Percentiles rank a stretch among this genome's conserved stretches.
Evolutionary conservation across 2,329 filamentous ascomycete species (phyloP).

Genomic region (Whalleya microplaca): DNA sequence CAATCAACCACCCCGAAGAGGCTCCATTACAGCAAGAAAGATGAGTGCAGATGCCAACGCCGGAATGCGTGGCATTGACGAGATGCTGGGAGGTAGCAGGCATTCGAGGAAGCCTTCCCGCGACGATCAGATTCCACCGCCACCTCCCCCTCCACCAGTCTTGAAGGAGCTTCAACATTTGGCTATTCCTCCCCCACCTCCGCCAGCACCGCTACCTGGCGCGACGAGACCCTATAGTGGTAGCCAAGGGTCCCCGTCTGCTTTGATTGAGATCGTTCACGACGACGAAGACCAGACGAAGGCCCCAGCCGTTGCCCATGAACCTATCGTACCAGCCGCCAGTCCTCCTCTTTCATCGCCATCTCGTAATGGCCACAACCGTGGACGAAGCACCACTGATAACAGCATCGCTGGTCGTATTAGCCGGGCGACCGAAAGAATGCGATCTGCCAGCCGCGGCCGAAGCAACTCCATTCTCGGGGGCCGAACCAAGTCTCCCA

Average conservation of each 20-base stretch:
- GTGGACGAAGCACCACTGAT: constrained; percentile 60
- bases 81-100: constrained; percentile 43
- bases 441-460: constrained; percentile 62
- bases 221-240: constrained; percentile 45
- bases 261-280: constrained; percentile 65
- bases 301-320: constrained; percentile 40
- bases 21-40: constrained; percentile 41
- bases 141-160: constrained; percentile 55
- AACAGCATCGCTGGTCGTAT: constrained; percentile 57
- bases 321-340: constrained; percentile 49
- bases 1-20: constrained; percentile 30
- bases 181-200: constrained; percentile 63
- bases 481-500: constrained; percentile 44
- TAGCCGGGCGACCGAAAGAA: constrained; percentile 61
- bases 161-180: constrained; percentile 67
- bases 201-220: constrained; percentile 59
- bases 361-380: constrained; percentile 51
- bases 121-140: constrained; percentile 54
- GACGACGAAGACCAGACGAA: constrained; percentile 55
- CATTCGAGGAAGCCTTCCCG: constrained; percentile 51
- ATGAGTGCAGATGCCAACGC: constrained; percentile 42
- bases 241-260: constrained; percentile 53
- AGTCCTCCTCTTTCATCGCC: constrained; percentile 50
- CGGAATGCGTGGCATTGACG: constrained; percentile 52
- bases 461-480: constrained; percentile 48